These are phyloP conservation scores for Diaporthe sp. DNA, from an alignment of 2,329 filamentous ascomycete species.

Conservation along the genomic window DNA sequence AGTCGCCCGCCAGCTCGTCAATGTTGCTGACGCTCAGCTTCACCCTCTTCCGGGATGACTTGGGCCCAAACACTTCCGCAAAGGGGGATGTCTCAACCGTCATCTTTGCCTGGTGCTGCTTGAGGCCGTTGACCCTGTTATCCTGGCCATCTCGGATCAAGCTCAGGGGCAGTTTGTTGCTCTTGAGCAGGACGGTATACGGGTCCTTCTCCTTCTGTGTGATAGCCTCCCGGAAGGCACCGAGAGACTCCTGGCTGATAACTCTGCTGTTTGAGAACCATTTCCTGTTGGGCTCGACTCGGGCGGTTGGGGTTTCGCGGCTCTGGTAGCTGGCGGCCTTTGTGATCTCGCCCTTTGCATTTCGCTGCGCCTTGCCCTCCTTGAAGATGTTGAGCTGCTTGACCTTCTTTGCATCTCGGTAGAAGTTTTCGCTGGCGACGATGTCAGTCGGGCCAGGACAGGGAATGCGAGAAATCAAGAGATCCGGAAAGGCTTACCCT, in stretches of 20 bases:
- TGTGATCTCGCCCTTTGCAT: constrained; percentile 84
- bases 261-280: constrained; percentile 96
- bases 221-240: constrained; percentile 90
- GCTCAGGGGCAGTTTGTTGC: constrained; percentile 96
- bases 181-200: constrained; percentile 94
- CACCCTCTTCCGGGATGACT: constrained; percentile 90
- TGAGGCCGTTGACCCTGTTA: constrained; percentile 76
- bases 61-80: constrained; percentile 89
- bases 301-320: constrained; percentile 41
- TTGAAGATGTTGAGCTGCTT: constrained; percentile 92
- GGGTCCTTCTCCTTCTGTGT: constrained; percentile 90
- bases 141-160: constrained; percentile 84
- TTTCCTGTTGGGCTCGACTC: constrained; percentile 68
- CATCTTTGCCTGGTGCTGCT: constrained; percentile 92
- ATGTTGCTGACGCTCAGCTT: constrained; percentile 88
- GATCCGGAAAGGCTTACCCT: constrained; percentile 46
- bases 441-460: background rate
- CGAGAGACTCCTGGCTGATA: constrained; percentile 85
- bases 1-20: constrained; percentile 82
- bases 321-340: constrained; percentile 77
- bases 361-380: constrained; percentile 84
- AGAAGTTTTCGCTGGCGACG: constrained; percentile 31
- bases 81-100: constrained; percentile 89
- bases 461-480: background rate
- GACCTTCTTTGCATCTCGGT: constrained; percentile 81